Percentiles rank a stretch among this genome's conserved stretches.
Evolutionary conservation across 1,284 basidiomycete genomes (phyloP).

Genomic region (Irpex sp.): DNA sequence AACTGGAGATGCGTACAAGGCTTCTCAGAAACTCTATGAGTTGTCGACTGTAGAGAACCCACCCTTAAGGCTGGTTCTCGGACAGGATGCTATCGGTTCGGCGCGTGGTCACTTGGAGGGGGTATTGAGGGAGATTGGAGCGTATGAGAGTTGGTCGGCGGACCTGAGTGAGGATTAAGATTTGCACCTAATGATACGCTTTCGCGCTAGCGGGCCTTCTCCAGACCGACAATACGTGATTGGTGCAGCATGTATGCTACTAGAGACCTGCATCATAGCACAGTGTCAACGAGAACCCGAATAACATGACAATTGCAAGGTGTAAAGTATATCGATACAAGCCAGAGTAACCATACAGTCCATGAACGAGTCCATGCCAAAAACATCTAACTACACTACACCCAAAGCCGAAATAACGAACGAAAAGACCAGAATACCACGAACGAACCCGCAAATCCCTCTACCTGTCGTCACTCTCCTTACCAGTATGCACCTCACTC

Average conservation of each 20-base stretch:
- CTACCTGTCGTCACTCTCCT: slow-evolving; percentile 17
- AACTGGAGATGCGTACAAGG: not conserved
- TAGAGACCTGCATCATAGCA: no score
- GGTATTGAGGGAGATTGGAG: not conserved
- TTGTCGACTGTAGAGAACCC: slow-evolving; percentile 31
- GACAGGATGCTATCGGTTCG: slow-evolving; percentile 50
- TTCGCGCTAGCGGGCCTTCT: not conserved
- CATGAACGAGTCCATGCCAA: no score
- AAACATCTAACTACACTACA: no score
- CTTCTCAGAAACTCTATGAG: slow-evolving; percentile 20
- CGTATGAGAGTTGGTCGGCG: not conserved
- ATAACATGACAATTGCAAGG: no score
- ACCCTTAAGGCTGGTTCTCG: slow-evolving; percentile 44
- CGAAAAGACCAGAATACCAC: not conserved
- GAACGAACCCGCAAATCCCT: not conserved
- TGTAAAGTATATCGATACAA: no score
- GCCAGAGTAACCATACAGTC: no score
- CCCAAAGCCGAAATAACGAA: no score
- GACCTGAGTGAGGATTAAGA: not conserved
- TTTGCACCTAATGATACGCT: not conserved
- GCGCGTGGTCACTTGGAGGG: slow-evolving; percentile 24
- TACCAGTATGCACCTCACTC: slow-evolving; percentile 29
- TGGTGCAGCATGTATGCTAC: no score
- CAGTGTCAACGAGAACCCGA: no score
- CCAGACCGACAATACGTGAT: not conserved